Evolutionary conservation across 2,329 filamentous ascomycete species (phyloP).

Genomic region (Diaporthe sp.): DNA sequence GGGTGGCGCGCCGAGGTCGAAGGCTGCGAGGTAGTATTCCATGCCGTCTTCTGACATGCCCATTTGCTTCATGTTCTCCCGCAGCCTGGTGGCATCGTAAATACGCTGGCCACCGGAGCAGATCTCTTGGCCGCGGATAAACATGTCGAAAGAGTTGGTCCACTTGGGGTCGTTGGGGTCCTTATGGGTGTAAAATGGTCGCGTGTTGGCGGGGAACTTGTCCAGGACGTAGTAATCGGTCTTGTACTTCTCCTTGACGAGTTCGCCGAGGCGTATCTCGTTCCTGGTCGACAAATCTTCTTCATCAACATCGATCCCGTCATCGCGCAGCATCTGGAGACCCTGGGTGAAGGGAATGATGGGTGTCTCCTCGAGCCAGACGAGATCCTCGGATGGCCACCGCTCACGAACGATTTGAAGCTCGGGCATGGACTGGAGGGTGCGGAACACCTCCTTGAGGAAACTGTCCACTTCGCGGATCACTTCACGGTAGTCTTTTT

Average conservation of each 20-base stretch:
- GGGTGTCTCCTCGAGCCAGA: constrained; percentile 88
- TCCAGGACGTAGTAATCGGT: constrained; percentile 96
- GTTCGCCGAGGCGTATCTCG: constrained; percentile 84
- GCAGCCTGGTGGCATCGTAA: constrained; percentile 79
- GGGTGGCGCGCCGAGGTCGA: constrained; percentile 88
- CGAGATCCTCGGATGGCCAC: constrained; percentile 87
- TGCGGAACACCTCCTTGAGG: constrained; percentile 77
- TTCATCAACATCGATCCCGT: constrained; percentile 75
- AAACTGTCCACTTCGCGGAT: constrained; percentile 81
- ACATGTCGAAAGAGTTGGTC: constrained; percentile 96
- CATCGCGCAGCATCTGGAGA: constrained; percentile 84
- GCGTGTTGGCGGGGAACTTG: constrained; percentile 86
- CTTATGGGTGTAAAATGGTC: constrained; percentile 92
- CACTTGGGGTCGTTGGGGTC: constrained; percentile 76
- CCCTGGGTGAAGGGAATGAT: constrained; percentile 84
- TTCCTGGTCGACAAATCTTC: constrained; percentile 88
- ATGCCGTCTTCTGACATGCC: constrained; percentile 85
- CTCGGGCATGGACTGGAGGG: constrained; percentile 71
- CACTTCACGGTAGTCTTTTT: constrained; percentile 90
- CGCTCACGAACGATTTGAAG: constrained; percentile 83
- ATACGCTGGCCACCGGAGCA: constrained; percentile 94
- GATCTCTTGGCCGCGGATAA: constrained; percentile 92
- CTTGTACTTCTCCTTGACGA: constrained; percentile 86
- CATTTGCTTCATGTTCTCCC: constrained; percentile 78
- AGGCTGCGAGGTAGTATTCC: constrained; percentile 90